Conservation (phyloP, 305 asterid species). For the Nicotiana rustica region DNA sequence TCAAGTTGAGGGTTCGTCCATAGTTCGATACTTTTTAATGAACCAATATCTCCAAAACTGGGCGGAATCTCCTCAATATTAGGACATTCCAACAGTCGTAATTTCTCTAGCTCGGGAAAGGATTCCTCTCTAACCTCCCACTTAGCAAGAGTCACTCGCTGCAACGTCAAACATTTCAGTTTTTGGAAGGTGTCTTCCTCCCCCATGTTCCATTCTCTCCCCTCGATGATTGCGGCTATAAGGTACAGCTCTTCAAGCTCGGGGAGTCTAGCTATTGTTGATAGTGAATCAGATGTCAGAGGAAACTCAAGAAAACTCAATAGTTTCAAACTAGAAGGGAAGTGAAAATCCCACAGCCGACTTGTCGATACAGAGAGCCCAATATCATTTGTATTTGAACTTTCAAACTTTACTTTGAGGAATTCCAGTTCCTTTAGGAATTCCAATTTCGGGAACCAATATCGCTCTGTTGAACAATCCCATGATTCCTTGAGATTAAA, state of each 20-base stretch:
- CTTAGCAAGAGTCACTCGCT: not conserved
- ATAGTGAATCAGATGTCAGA: not conserved
- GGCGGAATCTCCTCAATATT: not conserved
- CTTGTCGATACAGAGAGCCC: not conserved
- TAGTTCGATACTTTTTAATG: not conserved
- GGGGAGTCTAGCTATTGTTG: not conserved
- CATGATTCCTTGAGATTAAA: too few relatives aligned
- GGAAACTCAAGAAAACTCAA: fast-evolving
- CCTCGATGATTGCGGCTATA: fast-evolving
- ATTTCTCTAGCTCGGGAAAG: not conserved
- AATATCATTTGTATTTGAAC: too few relatives aligned
- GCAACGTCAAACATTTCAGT: not conserved
- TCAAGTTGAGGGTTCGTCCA: not conserved
- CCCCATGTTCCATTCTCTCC: not conserved
- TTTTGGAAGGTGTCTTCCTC: conserved; percentile 1
- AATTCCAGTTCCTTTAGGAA: too few relatives aligned
- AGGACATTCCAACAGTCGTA: fast-evolving
- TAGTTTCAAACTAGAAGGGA: not conserved
- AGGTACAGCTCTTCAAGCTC: not conserved
- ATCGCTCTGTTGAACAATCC: too few relatives aligned
- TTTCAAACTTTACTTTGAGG: too few relatives aligned
- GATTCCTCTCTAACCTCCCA: conserved; percentile 27
- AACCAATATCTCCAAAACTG: not conserved
- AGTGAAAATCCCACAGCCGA: not conserved
- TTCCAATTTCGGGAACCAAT: too few relatives aligned